phyloP scores from a whole-genome alignment of 108 stramenopile species.

The Parietichytrium sp. region DNA sequence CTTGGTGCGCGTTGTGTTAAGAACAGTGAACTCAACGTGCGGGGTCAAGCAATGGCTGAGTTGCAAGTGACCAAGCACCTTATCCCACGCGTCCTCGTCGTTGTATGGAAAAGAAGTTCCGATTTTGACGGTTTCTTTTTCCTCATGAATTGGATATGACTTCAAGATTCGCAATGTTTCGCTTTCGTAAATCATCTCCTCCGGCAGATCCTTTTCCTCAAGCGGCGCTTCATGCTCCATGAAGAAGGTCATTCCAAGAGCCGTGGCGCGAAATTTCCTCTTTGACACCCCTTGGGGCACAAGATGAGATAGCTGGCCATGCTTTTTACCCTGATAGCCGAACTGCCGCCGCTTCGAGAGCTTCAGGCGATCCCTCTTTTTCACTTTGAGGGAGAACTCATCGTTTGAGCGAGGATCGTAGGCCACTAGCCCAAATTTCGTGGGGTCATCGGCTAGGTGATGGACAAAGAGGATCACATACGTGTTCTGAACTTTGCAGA shows the following conservation, averaged over 20 bases:
- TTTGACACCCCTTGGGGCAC: not conserved
- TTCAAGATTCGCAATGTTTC: too few species aligned
- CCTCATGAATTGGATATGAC: too few species aligned
- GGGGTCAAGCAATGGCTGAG: not conserved
- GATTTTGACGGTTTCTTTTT: not conserved
- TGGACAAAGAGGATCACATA: slow-evolving; percentile 4
- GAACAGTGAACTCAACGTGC: not conserved
- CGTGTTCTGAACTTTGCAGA: not conserved
- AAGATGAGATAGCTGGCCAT: too few species aligned
- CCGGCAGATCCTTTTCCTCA: too few species aligned
- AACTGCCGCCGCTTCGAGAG: too few species aligned
- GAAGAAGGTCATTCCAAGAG: not conserved
- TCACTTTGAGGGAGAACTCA: not conserved
- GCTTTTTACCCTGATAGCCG: too few species aligned
- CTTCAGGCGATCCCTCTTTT: too few species aligned
- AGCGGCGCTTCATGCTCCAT: too few species aligned
- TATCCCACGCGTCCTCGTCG: slow-evolving; percentile 12
- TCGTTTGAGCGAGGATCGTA: slow-evolving; percentile 32
- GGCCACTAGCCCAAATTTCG: not conserved
- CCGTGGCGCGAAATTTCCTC: not conserved
- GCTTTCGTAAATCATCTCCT: too few species aligned
- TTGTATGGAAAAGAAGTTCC: not conserved
- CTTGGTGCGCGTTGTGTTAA: not conserved
- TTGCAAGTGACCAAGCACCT: not conserved
- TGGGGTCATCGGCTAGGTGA: not conserved